Evolutionary conservation across 768 basidiomycete species (phyloP).

Genomic region (Suillus fuscotomentosus): DNA sequence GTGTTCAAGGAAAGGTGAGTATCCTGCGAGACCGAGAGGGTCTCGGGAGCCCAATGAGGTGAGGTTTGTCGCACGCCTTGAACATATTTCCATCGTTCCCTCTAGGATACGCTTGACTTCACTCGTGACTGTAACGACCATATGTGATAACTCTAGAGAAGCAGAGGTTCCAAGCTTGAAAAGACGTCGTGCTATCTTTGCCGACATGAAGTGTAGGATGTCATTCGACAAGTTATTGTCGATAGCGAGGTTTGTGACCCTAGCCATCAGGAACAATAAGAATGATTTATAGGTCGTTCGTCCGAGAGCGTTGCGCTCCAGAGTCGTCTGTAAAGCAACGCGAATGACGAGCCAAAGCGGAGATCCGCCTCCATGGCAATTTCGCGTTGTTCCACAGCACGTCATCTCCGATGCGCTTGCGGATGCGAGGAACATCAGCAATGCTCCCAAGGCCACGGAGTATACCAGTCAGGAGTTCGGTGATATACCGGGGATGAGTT

Average conservation of each 20-base stretch:
- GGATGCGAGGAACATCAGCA: slow-evolving; percentile 26
- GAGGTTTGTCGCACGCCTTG: slow-evolving; percentile 27
- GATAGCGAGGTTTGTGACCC: slow-evolving; percentile 12
- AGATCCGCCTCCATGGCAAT: slow-evolving; percentile 49
- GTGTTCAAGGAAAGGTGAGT: slow-evolving; percentile 31
- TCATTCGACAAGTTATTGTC: slow-evolving; percentile 25
- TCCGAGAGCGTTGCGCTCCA: slow-evolving; percentile 17
- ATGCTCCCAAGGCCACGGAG: slow-evolving; percentile 36
- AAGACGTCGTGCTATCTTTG: slow-evolving; percentile 38
- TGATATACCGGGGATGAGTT: slow-evolving; percentile 46
- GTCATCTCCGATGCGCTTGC: slow-evolving; percentile 49
- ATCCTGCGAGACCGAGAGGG: slow-evolving; percentile 29
- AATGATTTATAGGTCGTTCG: slow-evolving; percentile 30
- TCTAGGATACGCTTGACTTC: slow-evolving; percentile 23
- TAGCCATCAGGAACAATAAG: slow-evolving; percentile 28
- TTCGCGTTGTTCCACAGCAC: slow-evolving; percentile 39
- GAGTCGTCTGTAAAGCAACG: slow-evolving; percentile 42
- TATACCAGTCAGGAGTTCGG: slow-evolving; percentile 46
- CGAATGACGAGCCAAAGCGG: slow-evolving; percentile 50
- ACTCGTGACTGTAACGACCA: slow-evolving; percentile 10
- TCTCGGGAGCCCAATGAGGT: slow-evolving; percentile 29
- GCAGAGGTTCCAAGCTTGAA: slow-evolving; percentile 32
- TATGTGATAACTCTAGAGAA: slow-evolving; percentile 15
- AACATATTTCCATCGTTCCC: slow-evolving; percentile 35
- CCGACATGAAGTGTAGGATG: slow-evolving; percentile 34